Base-by-base conservation (phyloP, 768 basidiomycete genomes). In the Mycena floridula region DNA sequence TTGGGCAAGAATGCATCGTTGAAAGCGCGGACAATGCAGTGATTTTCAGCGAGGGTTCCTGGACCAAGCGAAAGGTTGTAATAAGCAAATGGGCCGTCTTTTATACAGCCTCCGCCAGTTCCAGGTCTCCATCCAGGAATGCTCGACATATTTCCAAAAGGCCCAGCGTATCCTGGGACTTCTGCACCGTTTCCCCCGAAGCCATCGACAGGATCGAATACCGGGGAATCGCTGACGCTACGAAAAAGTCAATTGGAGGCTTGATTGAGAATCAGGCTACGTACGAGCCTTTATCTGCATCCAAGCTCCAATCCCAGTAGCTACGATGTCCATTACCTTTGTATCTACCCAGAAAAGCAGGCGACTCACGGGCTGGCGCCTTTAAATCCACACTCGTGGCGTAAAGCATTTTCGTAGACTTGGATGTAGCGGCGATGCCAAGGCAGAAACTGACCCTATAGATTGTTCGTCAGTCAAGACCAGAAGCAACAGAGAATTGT, bases 251-350 rank as follows among this genome's bases (percentile, higher is more conserved):
- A 44, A 35, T 42, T 8, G 24, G 25, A 23, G 22, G 15, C 3
- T 25, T 45, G 24, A 24, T 7, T 21, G 25, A 21, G 20, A 3
- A 18, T 43, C 28, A 28, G 26, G 25, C 39, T 35, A 51, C 54
- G 42, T 46, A 63, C 61, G 49, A 47, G 15, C 44, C 24, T 21
- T 39, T 50, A 39, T 65, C 62, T 1, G 59, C 54, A 43, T 70
- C 69, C 24, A 50, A 54, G 3, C 62, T 64, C 67, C 67, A 69
- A 40, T 70, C 60, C 68, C 68, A 72, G 35, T 67, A 70, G 6
- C 68, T 70, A n/a, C n/a, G 25, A 4, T 30, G 24, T 23, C 18
- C 3, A n/a, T 16, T 26, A 4, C 6, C 23, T 23, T 7, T 36
- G 27, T 15, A 40, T 24, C 16, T 8, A 4, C 2, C 20, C n/a